Base-by-base conservation (phyloP, 257 asterid genomes). In the Plectranthus barbatus region DNA sequence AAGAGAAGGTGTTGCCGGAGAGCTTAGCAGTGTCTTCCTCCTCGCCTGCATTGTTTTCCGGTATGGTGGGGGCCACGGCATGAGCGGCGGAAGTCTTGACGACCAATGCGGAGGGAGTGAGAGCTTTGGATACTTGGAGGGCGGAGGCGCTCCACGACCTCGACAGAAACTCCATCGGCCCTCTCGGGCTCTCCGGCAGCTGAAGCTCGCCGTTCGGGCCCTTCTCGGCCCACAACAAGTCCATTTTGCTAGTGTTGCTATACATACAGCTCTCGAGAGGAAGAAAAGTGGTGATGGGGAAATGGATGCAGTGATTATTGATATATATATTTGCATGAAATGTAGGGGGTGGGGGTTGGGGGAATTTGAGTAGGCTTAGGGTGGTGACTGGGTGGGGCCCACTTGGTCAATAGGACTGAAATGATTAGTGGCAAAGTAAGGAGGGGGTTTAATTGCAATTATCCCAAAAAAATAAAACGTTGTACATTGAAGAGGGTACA, bases 61-160 rank as follows among this genome's bases (percentile, higher is more conserved):
- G 88, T 46, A 82, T 86, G 6, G 79, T 4, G 5, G 61, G 46
- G 4, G 67, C 42, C 9, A 48, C 53, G 1, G 55, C 31, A 14
- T 36, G 19, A 21, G 48, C 74, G 4, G 62, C 66, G 56, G 24
- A 55, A 24, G 34, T 10, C 19, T 72, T 79, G 29, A 64, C 76
- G 4, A 48, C 63, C 33, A 63, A 9, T 0, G 73, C 34, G 6
- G 81, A 63, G 20, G 89, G 77, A 62, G 94, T 77, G 24, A 90
- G 53, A 0, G 95, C 87, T 67, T 85, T 90, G 51, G 87, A 90
- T 1, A 93, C 90, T 26, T 93, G 84, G 34, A 84, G 68, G 48
- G 99, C 95, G 7, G 99, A 93, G 66, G 95, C 85, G 56, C 99
- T 90, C 97, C 97, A 90, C 24, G 99, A 93, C 72, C 99, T 77